Evolutionary conservation across 2,329 filamentous ascomycete species (phyloP).

Genomic region (Sphaerostilbella broomeana): DNA sequence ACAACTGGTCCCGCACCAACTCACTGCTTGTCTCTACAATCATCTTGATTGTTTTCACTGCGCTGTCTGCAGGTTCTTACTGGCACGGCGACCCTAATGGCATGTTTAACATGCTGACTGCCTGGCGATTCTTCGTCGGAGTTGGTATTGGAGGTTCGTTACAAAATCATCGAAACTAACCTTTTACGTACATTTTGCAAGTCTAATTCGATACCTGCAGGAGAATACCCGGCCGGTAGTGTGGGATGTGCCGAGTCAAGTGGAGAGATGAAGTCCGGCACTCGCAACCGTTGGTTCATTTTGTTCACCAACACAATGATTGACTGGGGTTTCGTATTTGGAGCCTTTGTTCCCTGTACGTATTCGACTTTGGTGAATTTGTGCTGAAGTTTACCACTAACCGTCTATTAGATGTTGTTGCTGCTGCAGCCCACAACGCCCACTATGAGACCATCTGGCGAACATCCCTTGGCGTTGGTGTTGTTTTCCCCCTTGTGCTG

Average conservation of each 20-base stretch:
- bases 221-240: slow-evolving; percentile 75
- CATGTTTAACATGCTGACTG: slow-evolving; percentile 68
- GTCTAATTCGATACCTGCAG: slow-evolving; percentile 17
- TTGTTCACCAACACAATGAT: slow-evolving; percentile 87
- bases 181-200: background rate
- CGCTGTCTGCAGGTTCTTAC: slow-evolving; percentile 71
- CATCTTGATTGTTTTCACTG: slow-evolving; percentile 80
- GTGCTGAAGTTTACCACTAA: background rate
- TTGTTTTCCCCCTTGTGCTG: slow-evolving; percentile 68
- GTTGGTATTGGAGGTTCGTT: slow-evolving; percentile 67
- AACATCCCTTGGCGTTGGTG: slow-evolving; percentile 68
- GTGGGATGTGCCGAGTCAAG: slow-evolving; percentile 81
- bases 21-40: slow-evolving; percentile 74
- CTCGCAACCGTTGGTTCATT: slow-evolving; percentile 86
- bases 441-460: slow-evolving; percentile 76
- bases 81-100: slow-evolving; percentile 60
- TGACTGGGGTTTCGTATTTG: slow-evolving; percentile 74
- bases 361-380: background rate
- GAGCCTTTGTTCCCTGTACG: slow-evolving; percentile 63
- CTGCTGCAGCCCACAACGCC: slow-evolving; percentile 48
- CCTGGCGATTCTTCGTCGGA: slow-evolving; percentile 76
- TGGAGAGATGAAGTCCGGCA: slow-evolving; percentile 71
- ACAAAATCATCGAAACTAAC: no score
- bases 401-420: slow-evolving; percentile 37
- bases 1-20: slow-evolving; percentile 79